A percentile compares a stretch with the other conserved stretches of the same genome.
Conservation (phyloP, 257 asterid species). For the Anisodus acutangulus region DNA sequence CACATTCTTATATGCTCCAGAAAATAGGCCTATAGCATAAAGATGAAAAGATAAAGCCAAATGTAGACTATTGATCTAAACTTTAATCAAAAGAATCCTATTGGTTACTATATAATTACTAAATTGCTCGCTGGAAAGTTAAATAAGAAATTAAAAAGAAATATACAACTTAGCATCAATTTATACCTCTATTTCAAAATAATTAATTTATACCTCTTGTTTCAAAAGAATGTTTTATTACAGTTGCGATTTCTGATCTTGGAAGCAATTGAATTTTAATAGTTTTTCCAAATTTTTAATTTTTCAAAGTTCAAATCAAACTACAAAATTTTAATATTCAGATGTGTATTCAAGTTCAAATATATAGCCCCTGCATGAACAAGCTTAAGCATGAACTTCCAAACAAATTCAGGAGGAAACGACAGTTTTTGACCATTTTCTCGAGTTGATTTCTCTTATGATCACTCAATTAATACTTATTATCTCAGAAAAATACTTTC, state of each 20-base stretch:
- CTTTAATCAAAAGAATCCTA: constrained; percentile 7
- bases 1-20: not conserved
- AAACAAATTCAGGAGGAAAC: not conserved
- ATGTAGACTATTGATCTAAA: not conserved
- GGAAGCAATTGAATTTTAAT: not conserved
- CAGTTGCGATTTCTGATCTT: not conserved
- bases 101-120: not conserved
- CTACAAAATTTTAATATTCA: no score
- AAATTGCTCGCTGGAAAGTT: not conserved
- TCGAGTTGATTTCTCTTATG: not conserved
- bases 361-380: no score
- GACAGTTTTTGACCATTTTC: not conserved
- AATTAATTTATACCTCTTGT: not conserved
- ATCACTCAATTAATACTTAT: no score
- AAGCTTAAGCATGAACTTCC: not conserved
- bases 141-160: not conserved
- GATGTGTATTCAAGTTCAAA: no score
- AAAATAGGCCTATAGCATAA: not conserved
- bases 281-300: no score
- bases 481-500: no score
- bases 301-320: no score
- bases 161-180: not conserved
- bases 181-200: no score
- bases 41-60: constrained; percentile 3
- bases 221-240: not conserved